Percentiles rank a stretch among this genome's conserved stretches.
phyloP scores from a whole-genome alignment of 306 rosid genomes.

The Benincasa hispida region DNA sequence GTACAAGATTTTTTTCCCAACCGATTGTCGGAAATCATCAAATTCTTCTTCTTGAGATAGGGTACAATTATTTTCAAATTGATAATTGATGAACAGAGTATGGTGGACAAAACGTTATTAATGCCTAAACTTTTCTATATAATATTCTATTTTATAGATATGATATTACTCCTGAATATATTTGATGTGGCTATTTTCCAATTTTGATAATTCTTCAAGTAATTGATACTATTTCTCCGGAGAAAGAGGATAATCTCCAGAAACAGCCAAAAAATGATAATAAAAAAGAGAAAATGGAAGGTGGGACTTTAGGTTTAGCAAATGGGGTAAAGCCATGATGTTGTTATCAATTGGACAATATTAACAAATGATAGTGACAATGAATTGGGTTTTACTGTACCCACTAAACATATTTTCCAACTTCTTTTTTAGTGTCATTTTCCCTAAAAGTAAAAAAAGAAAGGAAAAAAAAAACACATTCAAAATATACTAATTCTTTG shows the following conservation, averaged over 20 bases:
- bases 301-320: not conserved
- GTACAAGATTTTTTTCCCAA: too few relatives aligned
- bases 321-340: constrained; percentile 3
- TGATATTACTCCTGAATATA: not conserved
- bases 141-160: not conserved
- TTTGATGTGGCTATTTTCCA: not conserved
- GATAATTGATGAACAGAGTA: too few relatives aligned
- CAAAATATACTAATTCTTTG: too few relatives aligned
- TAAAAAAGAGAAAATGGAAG: not conserved
- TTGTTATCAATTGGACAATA: not conserved
- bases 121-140: not conserved
- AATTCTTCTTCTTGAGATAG: too few relatives aligned
- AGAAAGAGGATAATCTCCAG: not conserved
- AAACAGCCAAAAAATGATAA: not conserved
- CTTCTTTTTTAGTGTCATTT: not conserved
- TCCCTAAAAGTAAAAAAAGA: not conserved
- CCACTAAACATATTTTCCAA: not conserved
- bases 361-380: not conserved
- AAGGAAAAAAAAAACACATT: not conserved
- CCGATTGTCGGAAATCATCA: too few relatives aligned
- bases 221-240: not conserved
- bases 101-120: not conserved
- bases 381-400: not conserved
- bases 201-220: too few relatives aligned
- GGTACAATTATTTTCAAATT: too few relatives aligned